Evolutionary conservation across 345 rosid species (phyloP), one percentile per base, ranked within the genome.

Genomic region (Firmiana major): DNA sequence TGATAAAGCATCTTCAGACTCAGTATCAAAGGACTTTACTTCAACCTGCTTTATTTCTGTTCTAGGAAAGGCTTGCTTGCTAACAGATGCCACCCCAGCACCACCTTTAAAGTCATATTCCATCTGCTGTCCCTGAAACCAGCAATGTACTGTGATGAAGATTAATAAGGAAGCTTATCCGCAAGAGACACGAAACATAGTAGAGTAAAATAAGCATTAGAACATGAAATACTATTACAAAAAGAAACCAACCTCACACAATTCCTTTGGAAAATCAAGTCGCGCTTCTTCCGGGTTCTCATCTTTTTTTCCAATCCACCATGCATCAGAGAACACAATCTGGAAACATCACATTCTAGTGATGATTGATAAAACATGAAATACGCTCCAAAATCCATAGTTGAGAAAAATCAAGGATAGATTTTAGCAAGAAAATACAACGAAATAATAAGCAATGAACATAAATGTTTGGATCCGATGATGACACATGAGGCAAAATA

Each of bases 291-390:
- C 91, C 0, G 93, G 98, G 73, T 93, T 95, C n/a, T 95, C 92
- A 28, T 93, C 97, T 81, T 88, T 87, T 26, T 82, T 90, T 48
- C 99, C 99, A 83, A 95, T 90, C 99, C 97, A 95, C 97, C 99
- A 93, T 58, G 89, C 93, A 64, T 95, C 97, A 77, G 99, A 88
- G 85, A 93, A 95, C 43, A 90, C 92, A 89, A 95, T 87, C 98
- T 92, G 81, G 75, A n/a, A 68, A 65, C 46, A 79, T 79, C 75
- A 80, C 21, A 21, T 68, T 69, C 15, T 53, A 43, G 6, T 21
- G 73, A 60, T 64, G 73, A 31, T 58, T 5, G 12, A 53, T 22
- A 62, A 62, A 31, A 53, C 26, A 77, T 17, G 58, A 73, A 55
- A 63, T n/a, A 45, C 12, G 26, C 38, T 42, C 75, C 40, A 22